Evolutionary conservation across 441 rosid species (phyloP).

Genomic region (Arabidopsis lyrata): DNA sequence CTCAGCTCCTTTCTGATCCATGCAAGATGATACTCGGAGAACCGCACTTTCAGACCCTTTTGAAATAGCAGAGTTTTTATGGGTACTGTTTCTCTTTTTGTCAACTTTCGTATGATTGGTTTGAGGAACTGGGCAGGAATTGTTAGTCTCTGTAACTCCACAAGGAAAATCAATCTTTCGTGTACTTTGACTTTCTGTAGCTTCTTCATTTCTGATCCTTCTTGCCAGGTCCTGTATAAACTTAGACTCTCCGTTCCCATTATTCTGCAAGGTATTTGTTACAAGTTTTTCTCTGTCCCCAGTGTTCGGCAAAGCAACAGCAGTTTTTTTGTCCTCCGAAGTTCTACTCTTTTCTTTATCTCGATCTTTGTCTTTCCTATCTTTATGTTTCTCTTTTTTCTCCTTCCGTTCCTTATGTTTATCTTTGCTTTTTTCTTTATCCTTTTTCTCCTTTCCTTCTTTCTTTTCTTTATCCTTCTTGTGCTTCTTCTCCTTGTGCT

Average conservation of each 20-base stretch:
- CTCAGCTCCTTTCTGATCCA: slow-evolving; percentile 51
- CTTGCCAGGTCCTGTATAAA: slow-evolving; percentile 59
- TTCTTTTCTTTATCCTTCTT: slow-evolving; percentile 62
- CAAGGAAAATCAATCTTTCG: slow-evolving; percentile 44
- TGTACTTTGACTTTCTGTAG: slow-evolving; percentile 58
- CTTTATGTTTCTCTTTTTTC: slow-evolving; percentile 57
- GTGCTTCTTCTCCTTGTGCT: slow-evolving; percentile 62
- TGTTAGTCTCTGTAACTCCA: slow-evolving; percentile 38
- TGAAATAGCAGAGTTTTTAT: slow-evolving; percentile 40
- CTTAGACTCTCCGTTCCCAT: slow-evolving; percentile 51
- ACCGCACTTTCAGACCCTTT: slow-evolving; percentile 45
- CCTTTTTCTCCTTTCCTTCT: slow-evolving; percentile 59
- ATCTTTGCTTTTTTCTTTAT: slow-evolving; percentile 63
- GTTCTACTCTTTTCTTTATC: slow-evolving; percentile 47
- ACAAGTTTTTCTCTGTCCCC: slow-evolving; percentile 47
- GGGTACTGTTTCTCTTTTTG: slow-evolving; percentile 49
- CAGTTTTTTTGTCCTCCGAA: slow-evolving; percentile 35
- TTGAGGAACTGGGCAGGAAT: slow-evolving; percentile 38
- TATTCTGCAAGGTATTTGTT: slow-evolving; percentile 41
- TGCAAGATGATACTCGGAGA: slow-evolving; percentile 38
- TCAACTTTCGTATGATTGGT: slow-evolving; percentile 49
- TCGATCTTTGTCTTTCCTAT: slow-evolving; percentile 49
- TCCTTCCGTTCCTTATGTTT: slow-evolving; percentile 62
- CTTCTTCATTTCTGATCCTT: slow-evolving; percentile 62
- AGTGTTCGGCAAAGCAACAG: slow-evolving; percentile 42